Evolutionary conservation across 176 grass and related monocot species (phyloP).

Genomic region (Oryza punctata): DNA sequence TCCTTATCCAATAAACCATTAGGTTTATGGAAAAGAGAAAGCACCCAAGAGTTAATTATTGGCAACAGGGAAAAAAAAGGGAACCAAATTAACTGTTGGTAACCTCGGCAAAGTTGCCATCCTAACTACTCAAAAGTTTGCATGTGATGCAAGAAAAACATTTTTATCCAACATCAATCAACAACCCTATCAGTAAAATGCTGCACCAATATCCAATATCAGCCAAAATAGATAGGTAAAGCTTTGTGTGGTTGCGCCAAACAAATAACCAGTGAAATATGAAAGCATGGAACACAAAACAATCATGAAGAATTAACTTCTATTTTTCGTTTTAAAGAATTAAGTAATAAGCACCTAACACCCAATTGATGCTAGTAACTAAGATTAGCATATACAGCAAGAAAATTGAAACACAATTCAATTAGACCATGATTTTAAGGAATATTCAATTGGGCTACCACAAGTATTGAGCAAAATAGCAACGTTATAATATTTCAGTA

Average conservation of each 20-base stretch:
- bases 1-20: slow-evolving; percentile 26
- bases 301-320: background rate
- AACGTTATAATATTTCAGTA: background rate
- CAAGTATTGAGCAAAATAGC: background rate
- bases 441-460: background rate
- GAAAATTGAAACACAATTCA: background rate
- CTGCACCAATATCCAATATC: background rate
- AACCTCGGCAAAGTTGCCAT: slow-evolving; percentile 58
- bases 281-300: background rate
- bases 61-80: slow-evolving; percentile 64
- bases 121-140: background rate
- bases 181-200: background rate
- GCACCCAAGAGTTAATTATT: background rate
- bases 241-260: background rate
- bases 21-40: background rate
- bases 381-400: background rate
- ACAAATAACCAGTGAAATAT: background rate
- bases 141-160: background rate
- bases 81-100: slow-evolving; percentile 53
- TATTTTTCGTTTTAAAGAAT: background rate
- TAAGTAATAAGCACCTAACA: background rate
- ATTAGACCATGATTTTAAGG: background rate
- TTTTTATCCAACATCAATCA: background rate
- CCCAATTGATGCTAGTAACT: background rate
- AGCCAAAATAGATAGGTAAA: background rate